Evolutionary conservation across 2,329 filamentous ascomycete species (phyloP), one percentile per base, ranked within the genome.

Genomic region (Cercospora beticola): DNA sequence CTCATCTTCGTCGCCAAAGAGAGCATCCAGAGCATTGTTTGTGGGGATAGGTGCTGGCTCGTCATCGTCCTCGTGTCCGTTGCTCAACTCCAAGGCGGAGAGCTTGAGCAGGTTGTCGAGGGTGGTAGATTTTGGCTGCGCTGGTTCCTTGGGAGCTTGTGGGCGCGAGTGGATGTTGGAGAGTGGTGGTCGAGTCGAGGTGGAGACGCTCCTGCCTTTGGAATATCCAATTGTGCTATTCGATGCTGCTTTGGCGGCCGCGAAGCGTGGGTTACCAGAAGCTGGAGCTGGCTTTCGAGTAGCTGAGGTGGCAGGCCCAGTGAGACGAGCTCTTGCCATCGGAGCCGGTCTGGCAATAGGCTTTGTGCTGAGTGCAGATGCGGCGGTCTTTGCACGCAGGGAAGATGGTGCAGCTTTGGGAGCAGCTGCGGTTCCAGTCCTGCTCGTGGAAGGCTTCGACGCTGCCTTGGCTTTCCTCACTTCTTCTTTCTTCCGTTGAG

Each of bases 221-320:
- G 87, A 92, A 78, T 97, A 97, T 16, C 94, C 94, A 52, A 97
- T 86, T 0, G 93, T 97, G 65, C 88, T 94, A 71, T 89, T 88
- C 1, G 93, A 97, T 5, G 88, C 89, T 5, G 87, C 87, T 23
- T 87, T 85, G 1, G 90, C 89, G 10, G 86, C 83, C 8, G 85
- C 85, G 71, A 88, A 86, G 58, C 88, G 87, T 73, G 87, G 83
- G 9, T 75, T 76, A 18, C 70, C 63, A 14, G 46, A 5, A 70
- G 67, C 3, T 80, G 73, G 5, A 9, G 63, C 61, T 18, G 68
- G 64, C 36, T 70, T 70, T 54, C 69, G 72, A 12, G 62, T 62
- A 1, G 69, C 59, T 10, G 64, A 56, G 12, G 67, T 31, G 61
- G 67, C n/a, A 74, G 78, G 54, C 76, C 75, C 66, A 78, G 77